Evolutionary conservation across 2,329 filamentous ascomycete species (phyloP).

Genomic region (Claviceps humidiphila): DNA sequence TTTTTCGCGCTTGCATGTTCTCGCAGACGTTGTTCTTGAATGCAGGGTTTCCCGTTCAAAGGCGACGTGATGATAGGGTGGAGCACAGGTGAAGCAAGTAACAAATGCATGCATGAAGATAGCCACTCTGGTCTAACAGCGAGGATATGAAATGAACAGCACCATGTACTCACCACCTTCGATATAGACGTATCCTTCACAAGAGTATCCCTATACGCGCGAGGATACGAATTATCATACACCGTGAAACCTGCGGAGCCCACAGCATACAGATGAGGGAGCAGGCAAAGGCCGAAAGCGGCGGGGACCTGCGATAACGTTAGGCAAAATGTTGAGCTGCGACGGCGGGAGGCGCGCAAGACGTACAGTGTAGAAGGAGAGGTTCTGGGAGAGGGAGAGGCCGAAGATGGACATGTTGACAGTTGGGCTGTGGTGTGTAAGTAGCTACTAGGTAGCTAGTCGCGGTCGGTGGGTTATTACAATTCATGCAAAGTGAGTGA

Average conservation of each 20-base stretch:
- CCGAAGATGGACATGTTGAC: background rate
- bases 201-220: slow-evolving; percentile 18
- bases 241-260: slow-evolving; percentile 11
- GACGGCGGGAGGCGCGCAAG: background rate
- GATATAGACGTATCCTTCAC: slow-evolving; percentile 18
- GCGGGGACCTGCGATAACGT: slow-evolving; percentile 21
- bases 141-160: background rate
- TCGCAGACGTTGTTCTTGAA: too few relatives aligned
- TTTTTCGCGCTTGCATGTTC: too few relatives aligned
- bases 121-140: background rate
- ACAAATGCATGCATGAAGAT: too few relatives aligned
- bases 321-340: background rate
- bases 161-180: slow-evolving; percentile 13
- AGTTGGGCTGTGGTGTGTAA: background rate
- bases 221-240: slow-evolving; percentile 27
- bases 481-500: background rate
- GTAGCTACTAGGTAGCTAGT: too few relatives aligned
- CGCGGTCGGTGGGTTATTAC: too few relatives aligned
- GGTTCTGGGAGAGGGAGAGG: slow-evolving; percentile 3
- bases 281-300: slow-evolving; percentile 8
- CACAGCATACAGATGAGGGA: slow-evolving; percentile 5
- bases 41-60: too few relatives aligned
- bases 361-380: slow-evolving; percentile 8
- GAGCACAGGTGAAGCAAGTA: too few relatives aligned
- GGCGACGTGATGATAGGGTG: too few relatives aligned